Conservation (phyloP, 257 asterid species). For the Ilex asprella region DNA sequence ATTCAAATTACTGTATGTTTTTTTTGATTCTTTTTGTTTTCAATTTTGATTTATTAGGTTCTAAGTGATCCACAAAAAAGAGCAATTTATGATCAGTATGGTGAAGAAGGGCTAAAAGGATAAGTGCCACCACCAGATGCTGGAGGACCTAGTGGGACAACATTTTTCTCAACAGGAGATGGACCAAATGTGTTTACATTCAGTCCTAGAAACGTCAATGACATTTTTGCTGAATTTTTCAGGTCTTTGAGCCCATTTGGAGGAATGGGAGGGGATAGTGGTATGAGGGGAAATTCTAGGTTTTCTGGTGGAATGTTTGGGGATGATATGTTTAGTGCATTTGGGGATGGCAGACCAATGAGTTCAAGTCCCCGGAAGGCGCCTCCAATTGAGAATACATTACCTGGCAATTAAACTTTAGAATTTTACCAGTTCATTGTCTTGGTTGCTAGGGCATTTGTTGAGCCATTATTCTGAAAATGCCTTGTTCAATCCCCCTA, state of each 20-base stretch:
- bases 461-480: too few relatives aligned
- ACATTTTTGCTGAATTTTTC: constrained; percentile 69
- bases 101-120: too few relatives aligned
- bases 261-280: constrained; percentile 55
- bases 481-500: too few relatives aligned
- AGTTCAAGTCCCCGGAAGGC: neutral
- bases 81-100: too few relatives aligned
- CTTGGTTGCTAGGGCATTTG: too few relatives aligned
- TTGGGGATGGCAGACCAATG: constrained; percentile 35
- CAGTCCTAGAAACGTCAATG: constrained; percentile 48
- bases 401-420: too few relatives aligned
- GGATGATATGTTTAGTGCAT: constrained; percentile 65
- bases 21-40: too few relatives aligned
- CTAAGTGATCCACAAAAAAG: constrained; percentile 53
- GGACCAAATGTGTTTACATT: constrained; percentile 35
- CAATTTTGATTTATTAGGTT: constrained; percentile 22
- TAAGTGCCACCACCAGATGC: too few relatives aligned
- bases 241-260: constrained; percentile 69
- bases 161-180: constrained; percentile 43
- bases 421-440: too few relatives aligned
- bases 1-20: too few relatives aligned
- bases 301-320: constrained; percentile 65
- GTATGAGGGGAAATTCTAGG: constrained; percentile 54
- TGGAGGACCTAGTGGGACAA: too few relatives aligned
- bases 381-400: neutral